Conservation (phyloP, 1,284 basidiomycete genomes). For the Sanghuangporus baumii region DNA sequence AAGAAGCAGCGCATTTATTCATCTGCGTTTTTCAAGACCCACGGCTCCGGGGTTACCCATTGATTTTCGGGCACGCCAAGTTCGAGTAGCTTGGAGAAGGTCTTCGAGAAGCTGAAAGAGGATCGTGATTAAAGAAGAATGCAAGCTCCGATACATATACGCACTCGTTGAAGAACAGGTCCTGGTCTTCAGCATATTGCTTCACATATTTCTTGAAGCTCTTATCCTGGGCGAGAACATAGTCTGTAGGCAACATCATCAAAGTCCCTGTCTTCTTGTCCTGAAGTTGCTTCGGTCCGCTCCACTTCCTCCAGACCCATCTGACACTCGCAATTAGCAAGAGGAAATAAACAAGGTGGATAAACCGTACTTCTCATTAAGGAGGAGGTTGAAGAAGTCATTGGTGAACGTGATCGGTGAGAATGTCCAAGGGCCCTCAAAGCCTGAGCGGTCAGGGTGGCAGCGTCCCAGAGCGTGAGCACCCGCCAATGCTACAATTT, state of each 20-base stretch:
- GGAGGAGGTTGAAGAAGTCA: constrained; percentile 85
- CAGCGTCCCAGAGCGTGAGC: constrained; percentile 95
- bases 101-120: constrained; percentile 63
- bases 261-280: constrained; percentile 86
- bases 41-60: constrained; percentile 63
- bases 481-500: constrained; percentile 91
- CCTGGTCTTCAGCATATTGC: constrained; percentile 78
- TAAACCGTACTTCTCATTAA: constrained; percentile 71
- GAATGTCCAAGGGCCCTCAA: constrained; percentile 90
- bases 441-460: constrained; percentile 81
- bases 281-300: constrained; percentile 89
- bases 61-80: constrained; percentile 83
- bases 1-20: background rate
- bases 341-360: background rate
- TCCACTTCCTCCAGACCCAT: constrained; percentile 85
- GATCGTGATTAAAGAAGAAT: background rate
- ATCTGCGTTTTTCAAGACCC: constrained; percentile 51
- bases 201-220: constrained; percentile 82
- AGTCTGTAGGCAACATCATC: constrained; percentile 96
- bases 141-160: constrained; percentile 25
- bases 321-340: constrained; percentile 25
- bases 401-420: constrained; percentile 85
- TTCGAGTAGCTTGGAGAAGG: constrained; percentile 75
- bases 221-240: constrained; percentile 81
- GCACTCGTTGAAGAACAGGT: constrained; percentile 87